Conservation (phyloP, 805 yeast genomes). For the Schizosaccharomyces octosporus region DNA sequence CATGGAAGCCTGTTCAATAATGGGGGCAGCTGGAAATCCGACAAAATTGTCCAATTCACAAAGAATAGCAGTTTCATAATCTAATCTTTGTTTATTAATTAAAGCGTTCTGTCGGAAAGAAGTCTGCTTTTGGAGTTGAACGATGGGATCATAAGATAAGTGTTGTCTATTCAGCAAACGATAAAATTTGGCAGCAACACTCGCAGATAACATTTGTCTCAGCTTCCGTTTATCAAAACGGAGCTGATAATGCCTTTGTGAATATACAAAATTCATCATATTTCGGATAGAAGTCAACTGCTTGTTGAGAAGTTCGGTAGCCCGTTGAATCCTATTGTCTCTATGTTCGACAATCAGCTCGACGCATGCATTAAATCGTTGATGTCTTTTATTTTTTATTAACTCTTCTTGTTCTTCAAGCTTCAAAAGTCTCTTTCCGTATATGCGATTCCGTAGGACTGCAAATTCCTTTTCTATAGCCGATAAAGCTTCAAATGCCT, state of each 20-base stretch:
- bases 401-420: background rate
- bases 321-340: background rate
- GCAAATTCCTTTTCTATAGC: background rate
- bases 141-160: constrained; percentile 30
- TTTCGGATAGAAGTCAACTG: background rate
- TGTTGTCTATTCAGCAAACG: constrained; percentile 48
- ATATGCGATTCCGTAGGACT: background rate
- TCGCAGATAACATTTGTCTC: background rate
- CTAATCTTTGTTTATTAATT: constrained; percentile 31
- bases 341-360: background rate
- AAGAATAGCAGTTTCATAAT: constrained; percentile 44
- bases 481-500: background rate
- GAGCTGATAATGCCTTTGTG: background rate
- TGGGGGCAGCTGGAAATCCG: constrained; percentile 69
- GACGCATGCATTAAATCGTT: background rate
- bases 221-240: background rate
- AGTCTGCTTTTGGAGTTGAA: background rate
- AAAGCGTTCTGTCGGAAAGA: constrained; percentile 11
- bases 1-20: constrained; percentile 33
- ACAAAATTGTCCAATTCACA: constrained; percentile 40
- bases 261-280: background rate
- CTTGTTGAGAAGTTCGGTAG: background rate
- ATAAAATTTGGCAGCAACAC: constrained; percentile 37
- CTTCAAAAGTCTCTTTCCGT: background rate
- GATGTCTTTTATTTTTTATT: background rate